Evolutionary conservation across 2,329 filamentous ascomycete genomes (phyloP).

Genomic region (Diaporthe sp.): DNA sequence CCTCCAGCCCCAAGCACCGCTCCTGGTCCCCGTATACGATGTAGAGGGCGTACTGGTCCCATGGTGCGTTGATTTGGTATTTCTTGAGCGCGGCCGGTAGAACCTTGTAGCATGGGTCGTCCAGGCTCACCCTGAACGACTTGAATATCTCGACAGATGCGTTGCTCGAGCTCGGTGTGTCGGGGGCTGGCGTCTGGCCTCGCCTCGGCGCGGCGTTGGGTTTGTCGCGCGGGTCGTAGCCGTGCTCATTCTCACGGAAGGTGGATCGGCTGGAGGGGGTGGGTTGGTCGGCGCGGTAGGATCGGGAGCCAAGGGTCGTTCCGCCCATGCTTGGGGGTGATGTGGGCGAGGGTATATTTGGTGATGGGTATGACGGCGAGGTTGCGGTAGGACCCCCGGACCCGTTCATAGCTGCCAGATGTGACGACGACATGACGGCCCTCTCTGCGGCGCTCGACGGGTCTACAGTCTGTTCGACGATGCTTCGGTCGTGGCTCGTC

Average conservation of each 20-base stretch:
- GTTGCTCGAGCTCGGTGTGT: constrained; percentile 65
- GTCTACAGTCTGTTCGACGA: constrained; percentile 74
- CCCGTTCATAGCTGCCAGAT: constrained; percentile 77
- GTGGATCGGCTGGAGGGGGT: constrained; percentile 66
- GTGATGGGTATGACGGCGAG: constrained; percentile 69
- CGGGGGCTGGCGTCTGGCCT: constrained; percentile 70
- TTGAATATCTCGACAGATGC: constrained; percentile 95
- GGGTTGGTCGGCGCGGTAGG: constrained; percentile 67
- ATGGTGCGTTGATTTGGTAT: constrained; percentile 98
- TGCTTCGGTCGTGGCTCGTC: constrained; percentile 72
- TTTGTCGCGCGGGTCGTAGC: constrained; percentile 51
- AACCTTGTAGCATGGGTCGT: constrained; percentile 97
- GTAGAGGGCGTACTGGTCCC: constrained; percentile 96
- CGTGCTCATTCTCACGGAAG: constrained; percentile 62
- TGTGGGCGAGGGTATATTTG: constrained; percentile 77
- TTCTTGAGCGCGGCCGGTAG: constrained; percentile 95
- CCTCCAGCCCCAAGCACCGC: constrained; percentile 88
- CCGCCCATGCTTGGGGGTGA: constrained; percentile 68
- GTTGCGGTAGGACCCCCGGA: constrained; percentile 59
- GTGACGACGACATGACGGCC: constrained; percentile 74
- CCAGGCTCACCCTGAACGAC: constrained; percentile 96
- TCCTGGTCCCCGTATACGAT: constrained; percentile 99
- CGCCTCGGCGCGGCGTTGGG: constrained; percentile 59
- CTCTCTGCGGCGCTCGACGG: constrained; percentile 75
- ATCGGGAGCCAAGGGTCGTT: constrained; percentile 67